A percentile compares a stretch with the other conserved stretches of the same genome.
Evolutionary conservation across 2,329 filamentous ascomycete genomes (phyloP).

Genomic region (Calonectria crousiana): DNA sequence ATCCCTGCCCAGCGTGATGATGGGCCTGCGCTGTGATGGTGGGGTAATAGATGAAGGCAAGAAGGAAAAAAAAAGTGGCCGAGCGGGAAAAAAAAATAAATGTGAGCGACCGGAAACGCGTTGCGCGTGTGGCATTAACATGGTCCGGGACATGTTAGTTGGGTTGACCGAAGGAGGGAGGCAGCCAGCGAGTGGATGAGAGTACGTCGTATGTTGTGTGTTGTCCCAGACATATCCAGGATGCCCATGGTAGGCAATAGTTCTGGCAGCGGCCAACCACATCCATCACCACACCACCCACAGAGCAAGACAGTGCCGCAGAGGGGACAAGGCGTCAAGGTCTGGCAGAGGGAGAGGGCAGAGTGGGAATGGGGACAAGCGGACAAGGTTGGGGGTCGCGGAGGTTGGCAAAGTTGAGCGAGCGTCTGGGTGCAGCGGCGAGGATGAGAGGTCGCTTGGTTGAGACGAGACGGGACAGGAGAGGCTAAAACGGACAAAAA

Average conservation of each 20-base stretch:
- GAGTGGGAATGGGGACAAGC: background rate
- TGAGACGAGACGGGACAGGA: slow-evolving; percentile 36
- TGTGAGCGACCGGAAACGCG: slow-evolving; percentile 11
- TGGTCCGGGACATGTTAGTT: slow-evolving; percentile 31
- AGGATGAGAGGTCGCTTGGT: slow-evolving; percentile 20
- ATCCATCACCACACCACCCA: slow-evolving; percentile 22
- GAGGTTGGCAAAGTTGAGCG: slow-evolving; percentile 6
- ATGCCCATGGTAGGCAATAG: slow-evolving; percentile 16
- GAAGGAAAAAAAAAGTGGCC: slow-evolving; percentile 1
- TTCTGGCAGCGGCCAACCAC: slow-evolving; percentile 14
- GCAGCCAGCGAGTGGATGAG: slow-evolving; percentile 25
- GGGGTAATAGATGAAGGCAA: slow-evolving; percentile 19
- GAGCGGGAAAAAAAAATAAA: background rate
- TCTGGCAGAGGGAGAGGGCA: background rate
- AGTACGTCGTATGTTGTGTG: slow-evolving; percentile 21
- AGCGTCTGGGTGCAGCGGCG: background rate
- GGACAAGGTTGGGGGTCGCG: slow-evolving; percentile 11
- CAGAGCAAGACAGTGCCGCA: slow-evolving; percentile 34
- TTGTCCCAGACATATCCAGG: slow-evolving; percentile 20
- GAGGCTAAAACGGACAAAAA: slow-evolving; percentile 27
- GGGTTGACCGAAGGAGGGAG: slow-evolving; percentile 12
- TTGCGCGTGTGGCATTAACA: slow-evolving; percentile 20
- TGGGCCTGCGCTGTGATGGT: slow-evolving; percentile 13
- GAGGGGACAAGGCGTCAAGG: slow-evolving; percentile 16
- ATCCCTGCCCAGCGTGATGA: slow-evolving; percentile 20